These are phyloP conservation scores for Trichoderma gamsii DNA, from an alignment of 495 filamentous ascomycete genomes.

Conservation along the genomic window DNA sequence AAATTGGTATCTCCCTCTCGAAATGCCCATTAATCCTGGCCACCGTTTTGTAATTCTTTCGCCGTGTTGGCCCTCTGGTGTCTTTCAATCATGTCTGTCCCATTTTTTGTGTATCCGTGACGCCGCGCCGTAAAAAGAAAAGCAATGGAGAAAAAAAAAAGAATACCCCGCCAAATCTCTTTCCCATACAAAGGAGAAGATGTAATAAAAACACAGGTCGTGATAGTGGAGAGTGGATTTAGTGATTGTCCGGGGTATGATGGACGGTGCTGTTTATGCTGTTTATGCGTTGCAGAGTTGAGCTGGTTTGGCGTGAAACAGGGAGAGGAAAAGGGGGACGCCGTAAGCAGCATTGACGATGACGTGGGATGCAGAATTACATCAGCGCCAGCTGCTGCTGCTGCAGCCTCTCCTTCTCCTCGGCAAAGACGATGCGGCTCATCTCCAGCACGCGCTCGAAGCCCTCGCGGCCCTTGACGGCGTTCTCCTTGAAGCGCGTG, in stretches of 20 bases:
- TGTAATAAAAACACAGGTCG: background rate
- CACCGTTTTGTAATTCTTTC: background rate
- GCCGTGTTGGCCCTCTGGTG: background rate
- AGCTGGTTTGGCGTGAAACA: background rate
- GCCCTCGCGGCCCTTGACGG: constrained; percentile 77
- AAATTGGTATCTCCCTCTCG: background rate
- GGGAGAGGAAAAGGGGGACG: background rate
- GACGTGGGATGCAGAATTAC: background rate
- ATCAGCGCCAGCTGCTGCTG: constrained; percentile 27
- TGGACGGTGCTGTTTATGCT: background rate
- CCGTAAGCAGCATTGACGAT: background rate
- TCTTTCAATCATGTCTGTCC: background rate
- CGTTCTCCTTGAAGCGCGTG: constrained; percentile 85
- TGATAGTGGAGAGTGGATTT: constrained; percentile 3
- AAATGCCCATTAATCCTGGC: constrained; percentile 4
- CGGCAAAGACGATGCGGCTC: constrained; percentile 85
- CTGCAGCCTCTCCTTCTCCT: constrained; percentile 58
- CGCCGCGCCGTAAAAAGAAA: constrained; percentile 4
- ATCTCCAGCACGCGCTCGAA: constrained; percentile 93
- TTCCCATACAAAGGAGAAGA: constrained; percentile 7
- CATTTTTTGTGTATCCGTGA: constrained; percentile 4
- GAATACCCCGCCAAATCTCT: background rate
- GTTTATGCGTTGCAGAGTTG: background rate
- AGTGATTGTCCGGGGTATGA: background rate
- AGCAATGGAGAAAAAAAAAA: background rate